Evolutionary conservation across 345 rosid species (phyloP).

Genomic region (Anacardium occidentale): DNA sequence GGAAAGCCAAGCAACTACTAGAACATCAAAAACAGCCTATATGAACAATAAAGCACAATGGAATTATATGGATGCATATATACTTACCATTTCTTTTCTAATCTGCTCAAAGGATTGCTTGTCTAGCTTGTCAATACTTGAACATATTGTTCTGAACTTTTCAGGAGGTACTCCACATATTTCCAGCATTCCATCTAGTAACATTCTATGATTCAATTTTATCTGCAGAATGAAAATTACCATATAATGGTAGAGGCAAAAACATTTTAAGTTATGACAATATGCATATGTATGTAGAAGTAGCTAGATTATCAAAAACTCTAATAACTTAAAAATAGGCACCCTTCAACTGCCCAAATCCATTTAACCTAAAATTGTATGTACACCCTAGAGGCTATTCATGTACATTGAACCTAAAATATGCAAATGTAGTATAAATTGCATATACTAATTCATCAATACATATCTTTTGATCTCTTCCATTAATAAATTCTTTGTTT

Average conservation of each 20-base stretch:
- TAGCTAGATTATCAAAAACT: no score
- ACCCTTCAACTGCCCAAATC: no score
- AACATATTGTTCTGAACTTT: constrained; percentile 90
- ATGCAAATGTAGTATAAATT: no score
- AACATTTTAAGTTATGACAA: neutral
- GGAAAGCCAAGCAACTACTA: neutral
- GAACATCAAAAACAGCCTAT: neutral
- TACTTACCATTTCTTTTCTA: constrained; percentile 80
- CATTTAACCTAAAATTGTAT: no score
- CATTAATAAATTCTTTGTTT: no score
- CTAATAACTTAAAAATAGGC: no score
- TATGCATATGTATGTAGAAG: no score
- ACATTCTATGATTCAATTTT: constrained; percentile 84
- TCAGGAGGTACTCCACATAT: constrained; percentile 92
- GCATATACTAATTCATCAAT: no score
- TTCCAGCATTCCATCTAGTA: constrained; percentile 92
- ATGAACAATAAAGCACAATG: neutral
- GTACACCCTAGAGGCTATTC: no score
- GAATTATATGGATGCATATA: neutral
- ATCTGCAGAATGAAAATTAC: constrained; percentile 40
- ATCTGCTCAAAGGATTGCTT: constrained; percentile 85
- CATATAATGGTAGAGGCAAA: neutral
- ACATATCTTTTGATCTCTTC: no score
- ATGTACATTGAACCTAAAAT: no score
- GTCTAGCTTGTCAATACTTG: constrained; percentile 92